Percentiles rank a stretch among this genome's conserved stretches.
Evolutionary conservation across 495 filamentous ascomycete species (phyloP).

Genomic region (Viridothelium virens): DNA sequence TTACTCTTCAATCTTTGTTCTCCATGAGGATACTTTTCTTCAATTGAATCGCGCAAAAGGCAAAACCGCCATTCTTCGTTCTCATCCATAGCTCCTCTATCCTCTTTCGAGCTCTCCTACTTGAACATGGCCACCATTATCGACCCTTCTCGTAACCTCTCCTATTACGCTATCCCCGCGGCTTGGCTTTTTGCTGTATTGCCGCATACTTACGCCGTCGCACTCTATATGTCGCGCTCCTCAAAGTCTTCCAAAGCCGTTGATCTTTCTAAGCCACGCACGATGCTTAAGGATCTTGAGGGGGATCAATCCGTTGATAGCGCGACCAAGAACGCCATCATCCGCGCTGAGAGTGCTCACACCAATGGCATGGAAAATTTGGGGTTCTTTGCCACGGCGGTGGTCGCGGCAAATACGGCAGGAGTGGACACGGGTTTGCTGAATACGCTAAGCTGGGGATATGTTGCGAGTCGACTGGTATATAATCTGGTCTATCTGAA

Average conservation of each 20-base stretch:
- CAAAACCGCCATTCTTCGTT: not conserved
- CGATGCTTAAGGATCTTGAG: conserved; percentile 28
- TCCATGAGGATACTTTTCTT: too few relatives aligned
- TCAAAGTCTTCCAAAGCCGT: conserved; percentile 35
- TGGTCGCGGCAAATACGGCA: conserved; percentile 45
- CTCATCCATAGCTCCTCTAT: not conserved
- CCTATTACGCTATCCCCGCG: conserved; percentile 41
- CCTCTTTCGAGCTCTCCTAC: not conserved
- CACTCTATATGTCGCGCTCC: conserved; percentile 17
- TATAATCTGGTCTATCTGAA: conserved; percentile 44
- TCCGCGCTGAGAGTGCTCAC: conserved; percentile 42
- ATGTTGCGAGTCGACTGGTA: conserved; percentile 37
- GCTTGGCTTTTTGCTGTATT: conserved; percentile 38
- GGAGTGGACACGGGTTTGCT: conserved; percentile 30
- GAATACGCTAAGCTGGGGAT: conserved; percentile 39
- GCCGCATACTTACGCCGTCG: conserved; percentile 35
- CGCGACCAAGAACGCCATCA: conserved; percentile 35
- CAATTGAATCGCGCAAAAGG: too few relatives aligned
- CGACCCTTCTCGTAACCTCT: conserved; percentile 39
- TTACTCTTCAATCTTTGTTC: too few relatives aligned
- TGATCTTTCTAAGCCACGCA: conserved; percentile 36
- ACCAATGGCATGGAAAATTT: conserved; percentile 46
- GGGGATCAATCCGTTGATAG: conserved; percentile 39
- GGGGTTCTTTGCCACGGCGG: conserved; percentile 42
- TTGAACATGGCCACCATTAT: conserved; percentile 38